Evolutionary conservation across 768 basidiomycete genomes (phyloP).

Genomic region (Serpula lacrymans): DNA sequence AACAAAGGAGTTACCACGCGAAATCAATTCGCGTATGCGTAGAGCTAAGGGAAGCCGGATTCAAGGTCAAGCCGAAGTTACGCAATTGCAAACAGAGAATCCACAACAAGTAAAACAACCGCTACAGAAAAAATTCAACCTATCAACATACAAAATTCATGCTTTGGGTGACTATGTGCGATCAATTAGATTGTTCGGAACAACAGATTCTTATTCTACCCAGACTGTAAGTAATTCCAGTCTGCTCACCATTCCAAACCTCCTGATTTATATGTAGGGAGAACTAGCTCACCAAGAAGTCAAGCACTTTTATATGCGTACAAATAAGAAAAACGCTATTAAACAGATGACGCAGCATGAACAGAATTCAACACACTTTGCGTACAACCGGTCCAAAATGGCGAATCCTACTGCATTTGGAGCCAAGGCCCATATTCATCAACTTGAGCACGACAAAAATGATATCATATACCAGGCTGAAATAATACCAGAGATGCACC

Average conservation of each 20-base stretch:
- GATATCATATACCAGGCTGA: neutral
- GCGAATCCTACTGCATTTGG: neutral
- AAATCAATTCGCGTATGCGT: conserved; percentile 19
- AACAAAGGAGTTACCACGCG: conserved; percentile 27
- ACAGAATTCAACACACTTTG: conserved; percentile 9
- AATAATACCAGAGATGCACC: conserved; percentile 3
- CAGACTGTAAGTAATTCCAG: conserved; percentile 25
- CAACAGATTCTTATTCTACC: conserved; percentile 19
- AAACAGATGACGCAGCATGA: conserved; percentile 27
- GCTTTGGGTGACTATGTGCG: conserved; percentile 28
- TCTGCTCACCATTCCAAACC: too few relatives aligned
- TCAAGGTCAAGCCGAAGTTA: too few relatives aligned
- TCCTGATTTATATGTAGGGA: too few relatives aligned
- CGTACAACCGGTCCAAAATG: conserved; percentile 7
- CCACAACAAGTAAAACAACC: neutral
- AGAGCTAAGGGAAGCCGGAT: conserved; percentile 1
- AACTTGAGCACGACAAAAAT: too few relatives aligned
- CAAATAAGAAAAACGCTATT: conserved; percentile 31
- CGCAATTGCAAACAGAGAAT: too few relatives aligned
- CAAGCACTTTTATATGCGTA: conserved; percentile 34
- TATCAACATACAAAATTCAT: conserved; percentile 31
- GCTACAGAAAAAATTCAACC: conserved; percentile 3
- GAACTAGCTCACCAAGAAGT: conserved; percentile 34
- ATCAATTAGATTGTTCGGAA: conserved; percentile 23
- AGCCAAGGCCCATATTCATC: neutral